Evolutionary conservation across 768 basidiomycete species (phyloP).

Genomic region (Podaxis sp.): DNA sequence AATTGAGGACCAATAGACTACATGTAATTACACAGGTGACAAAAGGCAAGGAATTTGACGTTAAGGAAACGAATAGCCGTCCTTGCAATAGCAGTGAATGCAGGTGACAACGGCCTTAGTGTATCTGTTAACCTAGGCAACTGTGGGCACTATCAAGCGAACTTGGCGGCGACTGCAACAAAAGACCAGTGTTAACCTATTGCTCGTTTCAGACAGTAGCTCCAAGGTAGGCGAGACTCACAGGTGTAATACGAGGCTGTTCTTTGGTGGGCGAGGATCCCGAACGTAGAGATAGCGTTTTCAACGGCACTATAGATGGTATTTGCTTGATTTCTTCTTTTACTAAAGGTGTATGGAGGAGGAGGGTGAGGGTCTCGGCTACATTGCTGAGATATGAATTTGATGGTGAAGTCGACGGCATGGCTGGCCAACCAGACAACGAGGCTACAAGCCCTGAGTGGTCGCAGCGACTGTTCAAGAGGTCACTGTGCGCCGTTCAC

Average conservation of each 20-base stretch:
- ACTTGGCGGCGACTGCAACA: not conserved
- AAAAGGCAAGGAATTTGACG: not conserved
- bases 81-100: not conserved
- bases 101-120: not conserved
- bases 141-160: not conserved
- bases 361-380: not conserved
- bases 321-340: constrained; percentile 22
- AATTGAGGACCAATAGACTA: not conserved
- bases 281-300: constrained; percentile 18
- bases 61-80: not conserved
- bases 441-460: not conserved
- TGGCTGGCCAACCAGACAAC: not conserved
- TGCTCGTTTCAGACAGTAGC: constrained; percentile 3
- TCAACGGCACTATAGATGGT: constrained; percentile 24
- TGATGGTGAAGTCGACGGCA: not conserved
- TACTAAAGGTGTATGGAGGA: constrained; percentile 30
- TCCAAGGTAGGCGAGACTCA: not conserved
- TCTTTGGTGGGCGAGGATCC: not conserved
- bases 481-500: not conserved
- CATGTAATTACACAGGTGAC: not conserved
- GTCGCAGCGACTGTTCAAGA: not conserved
- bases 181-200: constrained; percentile 13
- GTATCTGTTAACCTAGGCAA: not conserved
- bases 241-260: not conserved
- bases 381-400: not conserved